A percentile compares a stretch with the other conserved stretches of the same genome.
These are phyloP conservation scores for Mortierella sp. DNA, from an alignment of 371 early-diverging fungal species.

Conservation along the genomic window DNA sequence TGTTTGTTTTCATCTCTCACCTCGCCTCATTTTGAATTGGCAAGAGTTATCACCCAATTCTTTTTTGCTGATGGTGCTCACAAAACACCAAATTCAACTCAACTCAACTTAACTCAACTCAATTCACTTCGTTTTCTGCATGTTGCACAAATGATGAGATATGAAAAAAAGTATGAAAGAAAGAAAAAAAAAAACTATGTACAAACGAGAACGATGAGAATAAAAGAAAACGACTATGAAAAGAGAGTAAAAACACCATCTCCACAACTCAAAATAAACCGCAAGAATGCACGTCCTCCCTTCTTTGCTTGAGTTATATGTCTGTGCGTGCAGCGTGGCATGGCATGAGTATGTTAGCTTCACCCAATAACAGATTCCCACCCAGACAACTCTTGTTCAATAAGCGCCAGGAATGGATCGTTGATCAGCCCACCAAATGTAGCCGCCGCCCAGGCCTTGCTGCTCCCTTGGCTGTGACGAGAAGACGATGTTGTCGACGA, in stretches of 20 bases:
- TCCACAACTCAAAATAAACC: background rate
- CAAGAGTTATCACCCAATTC: background rate
- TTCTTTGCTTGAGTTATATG: background rate
- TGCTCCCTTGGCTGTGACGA: background rate
- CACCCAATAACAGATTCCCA: constrained; percentile 44
- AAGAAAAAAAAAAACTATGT: background rate
- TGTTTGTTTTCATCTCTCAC: too few relatives aligned
- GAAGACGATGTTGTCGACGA: background rate
- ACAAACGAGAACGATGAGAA: background rate
- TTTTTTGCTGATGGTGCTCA: background rate
- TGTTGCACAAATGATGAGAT: background rate
- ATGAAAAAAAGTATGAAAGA: background rate
- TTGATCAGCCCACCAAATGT: constrained; percentile 34
- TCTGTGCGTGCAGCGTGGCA: background rate
- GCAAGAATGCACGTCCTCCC: background rate
- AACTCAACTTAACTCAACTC: background rate
- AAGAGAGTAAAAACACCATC: too few relatives aligned
- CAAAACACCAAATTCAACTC: background rate
- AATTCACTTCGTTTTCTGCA: background rate
- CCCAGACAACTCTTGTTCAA: constrained; percentile 47
- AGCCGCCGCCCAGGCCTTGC: constrained; percentile 17
- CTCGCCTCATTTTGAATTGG: too few relatives aligned
- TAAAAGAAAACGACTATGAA: too few relatives aligned
- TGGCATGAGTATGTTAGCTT: background rate
- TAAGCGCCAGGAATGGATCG: constrained; percentile 47